These are phyloP conservation scores for Cyberlindnera maritima DNA, from an alignment of 805 yeast species.

Conservation along the genomic window DNA sequence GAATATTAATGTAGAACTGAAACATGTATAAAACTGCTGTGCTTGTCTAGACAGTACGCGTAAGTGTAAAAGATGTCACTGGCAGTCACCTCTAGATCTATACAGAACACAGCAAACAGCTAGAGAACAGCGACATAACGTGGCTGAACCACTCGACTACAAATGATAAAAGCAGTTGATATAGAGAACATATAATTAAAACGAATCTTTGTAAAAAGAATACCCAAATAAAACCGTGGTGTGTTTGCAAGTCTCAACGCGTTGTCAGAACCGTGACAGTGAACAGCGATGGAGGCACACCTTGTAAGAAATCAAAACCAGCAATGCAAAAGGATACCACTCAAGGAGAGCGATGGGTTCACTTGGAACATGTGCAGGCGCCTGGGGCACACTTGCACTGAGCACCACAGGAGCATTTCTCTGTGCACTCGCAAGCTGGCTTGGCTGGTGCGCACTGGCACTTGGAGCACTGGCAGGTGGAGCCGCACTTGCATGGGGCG, in stretches of 20 bases:
- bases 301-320: not conserved
- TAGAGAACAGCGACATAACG: too few species aligned
- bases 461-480: constrained; percentile 7
- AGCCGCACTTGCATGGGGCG: constrained; percentile 8
- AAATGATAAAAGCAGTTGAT: too few species aligned
- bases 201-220: not conserved
- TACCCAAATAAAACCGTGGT: not conserved
- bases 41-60: too few species aligned
- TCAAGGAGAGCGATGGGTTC: not conserved
- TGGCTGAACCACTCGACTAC: too few species aligned
- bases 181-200: not conserved
- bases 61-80: too few species aligned
- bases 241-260: not conserved
- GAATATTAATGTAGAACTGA: too few species aligned
- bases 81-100: too few species aligned
- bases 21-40: too few species aligned
- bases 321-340: not conserved
- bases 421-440: constrained; percentile 8
- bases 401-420: constrained; percentile 9
- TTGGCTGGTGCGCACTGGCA: constrained; percentile 11
- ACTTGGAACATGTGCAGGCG: constrained; percentile 10
- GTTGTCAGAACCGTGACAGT: not conserved
- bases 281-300: not conserved
- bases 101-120: too few species aligned
- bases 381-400: constrained; percentile 12